phyloP scores from a whole-genome alignment of 768 basidiomycete species.

The Ramaria rubella region DNA sequence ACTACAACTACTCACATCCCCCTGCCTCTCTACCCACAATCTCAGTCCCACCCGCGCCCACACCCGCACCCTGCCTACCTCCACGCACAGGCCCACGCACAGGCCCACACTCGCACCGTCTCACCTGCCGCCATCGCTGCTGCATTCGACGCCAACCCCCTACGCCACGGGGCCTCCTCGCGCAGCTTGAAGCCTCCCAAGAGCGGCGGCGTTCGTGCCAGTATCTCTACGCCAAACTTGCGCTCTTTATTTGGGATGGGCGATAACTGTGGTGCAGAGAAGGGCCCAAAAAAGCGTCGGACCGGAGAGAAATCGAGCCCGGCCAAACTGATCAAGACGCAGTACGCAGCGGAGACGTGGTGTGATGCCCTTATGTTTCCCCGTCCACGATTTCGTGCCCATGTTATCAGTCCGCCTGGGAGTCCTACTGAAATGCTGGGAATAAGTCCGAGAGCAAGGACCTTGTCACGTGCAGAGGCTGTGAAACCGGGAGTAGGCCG shows the following conservation, averaged over 20 bases:
- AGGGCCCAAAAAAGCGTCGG: neutral
- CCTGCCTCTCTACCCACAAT: neutral
- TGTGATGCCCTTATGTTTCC: constrained; percentile 77
- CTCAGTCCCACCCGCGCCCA: neutral
- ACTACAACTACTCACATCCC: neutral
- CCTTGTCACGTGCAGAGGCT: neutral
- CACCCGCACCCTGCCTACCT: neutral
- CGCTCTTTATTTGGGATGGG: constrained; percentile 30
- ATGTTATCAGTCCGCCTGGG: constrained; percentile 39
- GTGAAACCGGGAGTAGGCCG: too few relatives aligned
- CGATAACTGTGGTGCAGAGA: constrained; percentile 35
- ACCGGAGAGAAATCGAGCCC: neutral
- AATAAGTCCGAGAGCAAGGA: too few relatives aligned
- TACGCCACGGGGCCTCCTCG: neutral
- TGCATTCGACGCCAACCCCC: neutral
- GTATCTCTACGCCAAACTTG: constrained; percentile 16
- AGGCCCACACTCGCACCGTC: neutral
- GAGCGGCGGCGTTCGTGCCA: neutral
- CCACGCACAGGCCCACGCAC: neutral
- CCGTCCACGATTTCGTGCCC: constrained; percentile 55
- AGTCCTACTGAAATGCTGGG: constrained; percentile 28
- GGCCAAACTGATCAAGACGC: neutral
- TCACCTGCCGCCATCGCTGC: constrained; percentile 2
- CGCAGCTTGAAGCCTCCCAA: neutral
- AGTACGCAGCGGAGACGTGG: constrained; percentile 61